Conservation (phyloP, 495 filamentous ascomycete genomes). For the Penicillium nucicola region DNA sequence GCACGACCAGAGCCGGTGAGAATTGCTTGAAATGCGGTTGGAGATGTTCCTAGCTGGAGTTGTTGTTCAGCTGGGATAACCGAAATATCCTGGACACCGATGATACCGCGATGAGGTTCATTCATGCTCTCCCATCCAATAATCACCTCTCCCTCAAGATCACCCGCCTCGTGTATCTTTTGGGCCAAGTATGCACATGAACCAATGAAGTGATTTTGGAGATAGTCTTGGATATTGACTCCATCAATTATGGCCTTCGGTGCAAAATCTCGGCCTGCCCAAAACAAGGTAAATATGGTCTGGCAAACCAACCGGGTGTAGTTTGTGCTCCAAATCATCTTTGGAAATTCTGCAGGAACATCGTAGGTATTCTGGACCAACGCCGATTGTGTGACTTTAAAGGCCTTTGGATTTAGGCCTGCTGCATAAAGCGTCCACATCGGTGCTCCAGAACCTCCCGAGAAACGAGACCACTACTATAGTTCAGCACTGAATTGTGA, state of each 20-base stretch:
- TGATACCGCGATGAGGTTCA: slow-evolving; percentile 86
- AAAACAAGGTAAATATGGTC: slow-evolving; percentile 93
- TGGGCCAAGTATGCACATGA: slow-evolving; percentile 78
- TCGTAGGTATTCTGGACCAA: slow-evolving; percentile 93
- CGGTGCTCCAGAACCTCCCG: slow-evolving; percentile 90
- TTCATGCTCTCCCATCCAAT: slow-evolving; percentile 97
- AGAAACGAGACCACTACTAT: slow-evolving; percentile 83
- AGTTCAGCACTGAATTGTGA: slow-evolving; percentile 14
- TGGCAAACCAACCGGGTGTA: slow-evolving; percentile 85
- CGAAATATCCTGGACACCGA: slow-evolving; percentile 82
- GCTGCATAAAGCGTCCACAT: slow-evolving; percentile 98
- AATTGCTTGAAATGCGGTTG: slow-evolving; percentile 93
- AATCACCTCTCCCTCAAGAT: slow-evolving; percentile 79
- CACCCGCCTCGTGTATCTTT: slow-evolving; percentile 86
- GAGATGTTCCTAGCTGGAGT: slow-evolving; percentile 87
- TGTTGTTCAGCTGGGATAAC: slow-evolving; percentile 84
- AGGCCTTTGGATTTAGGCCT: slow-evolving; percentile 80
- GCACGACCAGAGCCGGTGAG: slow-evolving; percentile 84
- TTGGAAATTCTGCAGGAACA: slow-evolving; percentile 83
- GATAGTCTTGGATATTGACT: slow-evolving; percentile 92
- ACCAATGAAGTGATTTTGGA: slow-evolving; percentile 81
- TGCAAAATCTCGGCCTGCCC: slow-evolving; percentile 87
- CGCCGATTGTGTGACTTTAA: slow-evolving; percentile 84
- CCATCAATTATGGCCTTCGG: slow-evolving; percentile 95
- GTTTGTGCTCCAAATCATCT: slow-evolving; percentile 99